These are phyloP conservation scores for Shiraia sp. DNA, from an alignment of 2,329 filamentous ascomycete species.

Conservation along the genomic window DNA sequence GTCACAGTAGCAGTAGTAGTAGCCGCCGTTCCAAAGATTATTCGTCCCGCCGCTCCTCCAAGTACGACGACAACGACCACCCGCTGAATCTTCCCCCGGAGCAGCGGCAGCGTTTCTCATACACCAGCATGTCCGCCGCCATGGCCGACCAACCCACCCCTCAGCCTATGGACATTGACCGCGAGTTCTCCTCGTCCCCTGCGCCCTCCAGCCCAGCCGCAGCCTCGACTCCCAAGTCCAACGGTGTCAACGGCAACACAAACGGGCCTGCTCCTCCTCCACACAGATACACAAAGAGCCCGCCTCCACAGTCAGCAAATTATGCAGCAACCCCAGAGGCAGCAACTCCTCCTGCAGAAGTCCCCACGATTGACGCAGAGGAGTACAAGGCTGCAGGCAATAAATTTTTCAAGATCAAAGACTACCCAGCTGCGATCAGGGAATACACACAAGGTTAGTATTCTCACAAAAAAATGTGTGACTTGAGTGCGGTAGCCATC, in stretches of 20 bases:
- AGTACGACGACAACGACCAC: constrained; percentile 72
- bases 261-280: constrained; percentile 69
- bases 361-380: constrained; percentile 77
- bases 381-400: constrained; percentile 91
- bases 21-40: constrained; percentile 35
- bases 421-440: constrained; percentile 83
- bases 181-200: constrained; percentile 63
- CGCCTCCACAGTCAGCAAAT: constrained; percentile 48
- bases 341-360: constrained; percentile 45
- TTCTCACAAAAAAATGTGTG: too few species aligned
- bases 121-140: constrained; percentile 68
- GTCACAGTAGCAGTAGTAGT: not conserved
- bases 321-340: constrained; percentile 45
- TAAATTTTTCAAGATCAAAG: constrained; percentile 93
- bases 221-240: constrained; percentile 55
- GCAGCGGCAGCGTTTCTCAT: constrained; percentile 76
- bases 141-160: constrained; percentile 56
- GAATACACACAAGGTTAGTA: constrained; percentile 93
- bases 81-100: constrained; percentile 90
- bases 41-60: constrained; percentile 44
- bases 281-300: constrained; percentile 61
- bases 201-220: constrained; percentile 53
- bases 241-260: constrained; percentile 52
- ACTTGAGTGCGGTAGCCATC: constrained; percentile 9
- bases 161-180: constrained; percentile 77